Evolutionary conservation across 1,139 yeast genomes (phyloP), one percentile per base, ranked within the genome.

Genomic region (Candida pseudoviswanathii): DNA sequence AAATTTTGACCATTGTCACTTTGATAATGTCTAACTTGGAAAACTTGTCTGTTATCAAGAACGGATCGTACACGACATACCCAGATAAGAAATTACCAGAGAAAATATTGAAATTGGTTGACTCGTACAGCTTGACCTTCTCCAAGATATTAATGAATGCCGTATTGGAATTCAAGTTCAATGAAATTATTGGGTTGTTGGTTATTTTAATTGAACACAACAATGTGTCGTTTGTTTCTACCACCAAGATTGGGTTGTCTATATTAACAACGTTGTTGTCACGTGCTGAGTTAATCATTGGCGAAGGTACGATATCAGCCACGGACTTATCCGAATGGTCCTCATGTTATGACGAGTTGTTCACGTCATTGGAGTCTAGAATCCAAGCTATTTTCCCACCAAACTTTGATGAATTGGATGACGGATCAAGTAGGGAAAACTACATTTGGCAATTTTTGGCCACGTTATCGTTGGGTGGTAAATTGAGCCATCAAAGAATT

Each of bases 361-460:
- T 94, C 71, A 82, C 87, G 27, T 76, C 86, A 4, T 74, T 92
- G 55, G 96, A 90, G 67, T 89, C 92, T 24, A 84, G 90, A 65
- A 78, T 94, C 51, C 77, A 86, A 2, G 76, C 84, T 27, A 82
- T 92, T 48, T 92, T 94, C 86, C 97, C 98, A 47, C 91, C 94
- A 45, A 74, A 75, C 48, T 73, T 72, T 27, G 73, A 69, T 47
- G 77, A 76, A 52, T 64, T 65, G 9, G 87, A 81, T 53, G 96
- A 89, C 63, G 92, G 86, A 56, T 82, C 96, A 0, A 62, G 71
- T 1, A 67, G 71, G 50, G 78, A 73, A 55, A 76, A 76, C 58
- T 91, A 92, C 62, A 92, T 91, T 44, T 94, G 99, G 99, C 98
- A 94, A 72, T 92, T 94, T 64, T 80, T 94, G 69, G 99, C 99